Evolutionary conservation across 345 rosid genomes (phyloP).

Genomic region (Brassica napus): DNA sequence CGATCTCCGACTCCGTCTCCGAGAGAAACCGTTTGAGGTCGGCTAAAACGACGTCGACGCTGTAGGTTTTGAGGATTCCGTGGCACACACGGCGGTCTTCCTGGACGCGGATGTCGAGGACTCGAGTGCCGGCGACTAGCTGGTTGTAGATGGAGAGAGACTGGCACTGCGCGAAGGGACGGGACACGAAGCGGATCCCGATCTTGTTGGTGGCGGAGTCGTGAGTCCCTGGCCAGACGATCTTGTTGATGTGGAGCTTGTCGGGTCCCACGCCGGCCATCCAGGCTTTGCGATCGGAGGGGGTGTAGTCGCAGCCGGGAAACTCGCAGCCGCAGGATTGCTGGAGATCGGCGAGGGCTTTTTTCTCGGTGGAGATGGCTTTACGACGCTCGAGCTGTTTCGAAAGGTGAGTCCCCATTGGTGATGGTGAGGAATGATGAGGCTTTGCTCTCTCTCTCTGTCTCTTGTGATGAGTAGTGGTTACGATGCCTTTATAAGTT

Average conservation of each 20-base stretch:
- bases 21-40: constrained; percentile 72
- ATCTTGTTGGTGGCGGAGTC: constrained; percentile 91
- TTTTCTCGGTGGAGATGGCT: constrained; percentile 55
- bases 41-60: constrained; percentile 61
- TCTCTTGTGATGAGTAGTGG: background rate
- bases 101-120: constrained; percentile 73
- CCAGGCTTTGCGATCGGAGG: constrained; percentile 74
- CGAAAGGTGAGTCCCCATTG: constrained; percentile 75
- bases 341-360: constrained; percentile 51
- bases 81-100: constrained; percentile 77
- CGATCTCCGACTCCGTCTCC: constrained; percentile 71
- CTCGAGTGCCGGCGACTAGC: constrained; percentile 67
- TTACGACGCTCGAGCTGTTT: constrained; percentile 57
- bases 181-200: constrained; percentile 63
- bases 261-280: constrained; percentile 61
- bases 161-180: constrained; percentile 93
- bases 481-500: constrained; percentile 8
- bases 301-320: constrained; percentile 66
- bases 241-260: constrained; percentile 60
- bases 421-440: constrained; percentile 7
- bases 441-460: background rate
- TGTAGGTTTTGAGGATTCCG: constrained; percentile 69
- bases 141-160: constrained; percentile 69
- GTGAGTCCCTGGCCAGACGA: constrained; percentile 98
- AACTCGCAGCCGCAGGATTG: constrained; percentile 49